Base-by-base conservation (phyloP, 2,329 filamentous ascomycete species). In the Aureobasidium sp. region DNA sequence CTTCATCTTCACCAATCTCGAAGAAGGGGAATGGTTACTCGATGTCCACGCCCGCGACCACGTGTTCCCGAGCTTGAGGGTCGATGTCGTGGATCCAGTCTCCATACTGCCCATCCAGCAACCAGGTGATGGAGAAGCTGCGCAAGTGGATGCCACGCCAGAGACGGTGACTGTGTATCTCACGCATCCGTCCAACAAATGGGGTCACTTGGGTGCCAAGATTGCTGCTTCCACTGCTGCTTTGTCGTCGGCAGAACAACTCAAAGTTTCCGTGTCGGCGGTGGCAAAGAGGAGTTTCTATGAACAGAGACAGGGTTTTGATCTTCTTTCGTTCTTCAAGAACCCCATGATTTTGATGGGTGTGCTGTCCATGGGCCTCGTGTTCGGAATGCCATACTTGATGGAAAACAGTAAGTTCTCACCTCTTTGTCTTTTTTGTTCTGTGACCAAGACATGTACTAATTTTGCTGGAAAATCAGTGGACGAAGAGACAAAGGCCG, bases 271-370 rank as follows among this genome's bases (percentile, higher is more conserved):
- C 64, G 81, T 88, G 4, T 82, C 82, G 70, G 80, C 84, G 1
- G 62, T 87, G 45, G 86, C 80, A 6, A 72, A 71, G 61, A 94
- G 91, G 82, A 81, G 83, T 14, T 96, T 89, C 75, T 96, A 90
- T 68, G 79, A 89, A 69, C 85, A 90, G 73, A 81, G 91, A 70
- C 81, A 83, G 64, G 85, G 84, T 67, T 96, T 74, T 67, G 72
- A 67, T 52, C 27, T 92, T n/a, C 71, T 97, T 62, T 84, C 84
- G 63, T 86, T 97, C 62, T 80, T 97, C 69, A 94, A 94, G 80
- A 96, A 90, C 72, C 94, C 94, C 3, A 97, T 97, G 91, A 97
- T 97, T 66, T 82, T 99, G 64, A 88, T 99, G 79, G 91, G 88
- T 5, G 76, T 96, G 37, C 86, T 94, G 42, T 91, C 87, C 65